Evolutionary conservation across 345 rosid species (phyloP), one percentile per base, ranked within the genome.

Genomic region (Lagerstroemia speciosa): DNA sequence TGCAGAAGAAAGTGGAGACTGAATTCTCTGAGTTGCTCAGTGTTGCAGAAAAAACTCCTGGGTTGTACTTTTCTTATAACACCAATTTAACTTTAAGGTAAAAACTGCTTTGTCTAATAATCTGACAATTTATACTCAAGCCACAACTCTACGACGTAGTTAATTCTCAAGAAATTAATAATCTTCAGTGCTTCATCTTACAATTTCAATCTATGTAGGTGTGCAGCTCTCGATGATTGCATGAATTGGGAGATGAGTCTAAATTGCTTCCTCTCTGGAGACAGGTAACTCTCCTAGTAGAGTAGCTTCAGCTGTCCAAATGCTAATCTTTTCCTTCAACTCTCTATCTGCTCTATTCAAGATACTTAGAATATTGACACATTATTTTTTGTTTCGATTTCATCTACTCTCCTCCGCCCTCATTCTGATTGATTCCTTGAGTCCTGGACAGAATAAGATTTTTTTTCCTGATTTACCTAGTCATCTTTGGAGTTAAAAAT

Each of bases 261-360:
- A 94, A 88, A 82, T 74, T 88, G 66, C 93, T 94, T 78, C 99
- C 99, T 76, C 90, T 91, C 69, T 94, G 99, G 99, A 89, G 99
- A 88, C 99, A 94, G 93, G 99, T 90, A 80, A 76, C 19, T 12
- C 1, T 58, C 33, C 22, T 58, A 2, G 34, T 30, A 52, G 57
- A 52, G 57, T 52, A 52, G 57, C 57, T 52, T 6, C 57, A 20
- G 24, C 27, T 52, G 20, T 20, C 26, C 1, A 1, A 20, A 52
- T 52, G 57, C 8, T 52, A 20, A 52, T 52, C 1, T 20, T 52
- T 52, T 17, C 22, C 26, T 20, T 1, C 57, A 2, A 52, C 22
- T 52, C 50, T 52, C 57, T 52, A 20, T 52, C 26, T 22, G 57
- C 62, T 57, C 14, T 27, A 6, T 57, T 16, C 15, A 3, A 19